phyloP scores from a whole-genome alignment of 169 alveolate species.

The Cryptosporidium meleagridis region DNA sequence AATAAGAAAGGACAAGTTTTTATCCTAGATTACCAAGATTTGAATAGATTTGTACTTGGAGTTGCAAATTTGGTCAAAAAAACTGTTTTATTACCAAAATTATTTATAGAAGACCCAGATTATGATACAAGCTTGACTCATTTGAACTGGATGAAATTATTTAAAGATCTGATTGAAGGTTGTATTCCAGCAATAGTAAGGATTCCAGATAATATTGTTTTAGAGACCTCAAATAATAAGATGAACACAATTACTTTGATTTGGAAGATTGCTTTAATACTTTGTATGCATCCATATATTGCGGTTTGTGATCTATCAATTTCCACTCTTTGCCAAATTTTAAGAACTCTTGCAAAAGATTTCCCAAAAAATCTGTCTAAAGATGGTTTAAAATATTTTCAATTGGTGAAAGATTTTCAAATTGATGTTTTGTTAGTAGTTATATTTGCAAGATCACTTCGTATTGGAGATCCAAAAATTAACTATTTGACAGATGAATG shows the following conservation, averaged over 20 bases:
- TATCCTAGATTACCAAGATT: constrained; percentile 17
- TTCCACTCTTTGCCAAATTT: constrained; percentile 1
- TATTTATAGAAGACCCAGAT: not conserved
- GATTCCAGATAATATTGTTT: constrained; percentile 19
- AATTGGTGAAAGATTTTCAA: not conserved
- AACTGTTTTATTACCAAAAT: not conserved
- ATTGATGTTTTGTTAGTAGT: constrained; percentile 7
- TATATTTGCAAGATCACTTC: constrained; percentile 3
- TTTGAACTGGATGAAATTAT: constrained; percentile 2
- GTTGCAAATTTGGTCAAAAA: constrained; percentile 15
- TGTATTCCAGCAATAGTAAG: not conserved
- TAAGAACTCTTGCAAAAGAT: not conserved
- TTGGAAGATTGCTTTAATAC: constrained; percentile 18
- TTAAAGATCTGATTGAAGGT: constrained; percentile 17
- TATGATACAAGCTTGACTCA: constrained; percentile 25
- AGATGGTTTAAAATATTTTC: not conserved
- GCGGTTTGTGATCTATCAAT: constrained; percentile 14
- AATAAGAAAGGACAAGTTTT: constrained; percentile 3
- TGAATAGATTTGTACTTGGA: constrained; percentile 29
- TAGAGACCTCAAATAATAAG: constrained; percentile 6
- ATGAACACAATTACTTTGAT: not conserved
- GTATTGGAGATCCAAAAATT: constrained; percentile 45
- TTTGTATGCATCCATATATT: constrained; percentile 30
- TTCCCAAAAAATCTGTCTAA: not conserved
- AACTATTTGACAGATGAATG: constrained; percentile 29